Evolutionary conservation across 2,329 filamentous ascomycete species (phyloP).

Genomic region (Xylariaceae sp.): DNA sequence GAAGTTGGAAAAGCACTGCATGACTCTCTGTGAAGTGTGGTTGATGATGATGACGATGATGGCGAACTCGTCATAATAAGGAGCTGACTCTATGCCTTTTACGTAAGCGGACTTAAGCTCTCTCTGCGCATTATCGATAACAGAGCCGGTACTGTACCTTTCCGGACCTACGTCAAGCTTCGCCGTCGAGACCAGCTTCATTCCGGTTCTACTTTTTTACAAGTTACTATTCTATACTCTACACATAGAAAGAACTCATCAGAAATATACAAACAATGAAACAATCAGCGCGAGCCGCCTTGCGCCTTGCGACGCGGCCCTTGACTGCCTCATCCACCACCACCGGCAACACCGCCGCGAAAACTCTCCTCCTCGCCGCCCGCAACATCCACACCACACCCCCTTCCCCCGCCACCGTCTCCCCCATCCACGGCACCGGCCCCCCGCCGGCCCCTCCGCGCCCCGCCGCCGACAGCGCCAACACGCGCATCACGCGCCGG

Average conservation of each 20-base stretch:
- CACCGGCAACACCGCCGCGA: not conserved
- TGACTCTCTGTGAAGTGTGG: no score
- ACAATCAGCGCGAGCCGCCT: constrained; percentile 36
- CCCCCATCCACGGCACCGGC: constrained; percentile 50
- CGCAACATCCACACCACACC: constrained; percentile 31
- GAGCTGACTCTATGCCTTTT: not conserved
- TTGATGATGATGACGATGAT: no score
- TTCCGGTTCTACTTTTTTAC: no score
- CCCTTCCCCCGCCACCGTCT: constrained; percentile 42
- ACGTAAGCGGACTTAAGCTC: not conserved
- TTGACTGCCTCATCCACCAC: constrained; percentile 21
- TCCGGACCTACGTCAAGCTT: not conserved
- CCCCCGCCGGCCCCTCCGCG: constrained; percentile 54
- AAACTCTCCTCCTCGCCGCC: constrained; percentile 23
- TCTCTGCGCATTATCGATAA: constrained; percentile 6
- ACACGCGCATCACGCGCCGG: constrained; percentile 44
- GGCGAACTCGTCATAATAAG: no score
- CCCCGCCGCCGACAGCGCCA: constrained; percentile 36
- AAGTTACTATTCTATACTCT: no score
- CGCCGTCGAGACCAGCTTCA: no score
- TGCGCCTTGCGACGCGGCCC: constrained; percentile 34
- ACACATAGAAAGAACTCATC: not conserved
- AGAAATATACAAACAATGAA: constrained; percentile 35
- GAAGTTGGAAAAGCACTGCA: no score
- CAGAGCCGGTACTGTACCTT: not conserved